These are phyloP conservation scores for Jackrogersella multiformis DNA, from an alignment of 495 filamentous ascomycete species.

Conservation along the genomic window DNA sequence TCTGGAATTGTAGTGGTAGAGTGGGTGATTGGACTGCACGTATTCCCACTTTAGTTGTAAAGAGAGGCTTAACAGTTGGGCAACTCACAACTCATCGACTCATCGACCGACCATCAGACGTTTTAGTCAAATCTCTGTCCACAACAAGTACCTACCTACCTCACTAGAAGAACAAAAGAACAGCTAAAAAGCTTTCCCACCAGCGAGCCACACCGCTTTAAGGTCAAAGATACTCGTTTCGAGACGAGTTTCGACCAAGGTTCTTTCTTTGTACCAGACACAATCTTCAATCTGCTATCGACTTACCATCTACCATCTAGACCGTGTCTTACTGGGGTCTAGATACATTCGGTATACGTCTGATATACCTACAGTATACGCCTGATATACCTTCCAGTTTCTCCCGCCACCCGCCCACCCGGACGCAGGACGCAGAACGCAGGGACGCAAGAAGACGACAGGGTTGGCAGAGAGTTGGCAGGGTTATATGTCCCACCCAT, in stretches of 20 bases:
- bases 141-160: slow-evolving; percentile 14
- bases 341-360: not conserved
- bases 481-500: slow-evolving; percentile 36
- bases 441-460: slow-evolving; percentile 6
- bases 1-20: too few relatives aligned
- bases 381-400: slow-evolving; percentile 26
- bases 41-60: too few relatives aligned
- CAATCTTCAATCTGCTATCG: not conserved
- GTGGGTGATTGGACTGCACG: too few relatives aligned
- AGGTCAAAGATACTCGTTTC: not conserved
- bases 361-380: not conserved
- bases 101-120: slow-evolving; percentile 36
- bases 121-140: slow-evolving; percentile 11
- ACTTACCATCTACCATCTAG: not conserved
- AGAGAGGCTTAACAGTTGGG: slow-evolving; percentile 34
- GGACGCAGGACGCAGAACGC: slow-evolving; percentile 11
- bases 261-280: slow-evolving; percentile 12
- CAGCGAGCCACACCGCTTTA: slow-evolving; percentile 25
- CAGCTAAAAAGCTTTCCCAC: not conserved
- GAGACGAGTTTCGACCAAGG: slow-evolving; percentile 17
- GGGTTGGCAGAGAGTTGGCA: too few relatives aligned
- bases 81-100: not conserved
- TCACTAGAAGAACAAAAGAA: not conserved
- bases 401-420: slow-evolving; percentile 35
- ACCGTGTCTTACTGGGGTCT: not conserved